Evolutionary conservation across 2,329 filamentous ascomycete genomes (phyloP).

Genomic region (Cytospora schulzeri): DNA sequence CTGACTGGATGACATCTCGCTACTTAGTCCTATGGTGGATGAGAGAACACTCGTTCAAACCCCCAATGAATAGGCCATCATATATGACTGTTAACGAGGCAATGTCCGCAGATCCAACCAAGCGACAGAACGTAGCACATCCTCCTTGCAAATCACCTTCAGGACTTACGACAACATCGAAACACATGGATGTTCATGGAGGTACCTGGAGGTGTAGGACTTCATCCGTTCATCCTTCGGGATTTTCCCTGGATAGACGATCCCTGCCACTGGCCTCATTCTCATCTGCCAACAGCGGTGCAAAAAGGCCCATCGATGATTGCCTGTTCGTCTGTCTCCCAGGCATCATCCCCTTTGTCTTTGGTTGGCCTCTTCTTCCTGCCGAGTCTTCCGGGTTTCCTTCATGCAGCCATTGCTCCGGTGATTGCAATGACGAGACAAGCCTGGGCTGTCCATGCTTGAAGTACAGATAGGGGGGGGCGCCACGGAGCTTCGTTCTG

Average conservation of each 20-base stretch:
- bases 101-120: neutral
- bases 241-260: neutral
- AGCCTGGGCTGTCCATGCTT: neutral
- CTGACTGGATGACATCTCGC: neutral
- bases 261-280: neutral
- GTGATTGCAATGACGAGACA: neutral
- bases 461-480: neutral
- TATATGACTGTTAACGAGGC: neutral
- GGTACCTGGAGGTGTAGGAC: no score
- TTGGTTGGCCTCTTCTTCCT: neutral
- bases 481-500: neutral
- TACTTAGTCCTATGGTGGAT: neutral
- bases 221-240: neutral
- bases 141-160: neutral
- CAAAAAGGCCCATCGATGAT: no score
- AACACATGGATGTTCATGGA: no score
- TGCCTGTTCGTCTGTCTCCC: no score
- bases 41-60: neutral
- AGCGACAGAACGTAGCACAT: neutral
- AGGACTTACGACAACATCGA: no score
- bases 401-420: neutral
- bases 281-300: neutral
- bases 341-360: neutral
- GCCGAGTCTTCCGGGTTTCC: neutral
- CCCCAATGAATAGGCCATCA: neutral